Evolutionary conservation across 2,329 filamentous ascomycete genomes (phyloP), one percentile per base, ranked within the genome.

Genomic region (Fusarium albosuccineum): DNA sequence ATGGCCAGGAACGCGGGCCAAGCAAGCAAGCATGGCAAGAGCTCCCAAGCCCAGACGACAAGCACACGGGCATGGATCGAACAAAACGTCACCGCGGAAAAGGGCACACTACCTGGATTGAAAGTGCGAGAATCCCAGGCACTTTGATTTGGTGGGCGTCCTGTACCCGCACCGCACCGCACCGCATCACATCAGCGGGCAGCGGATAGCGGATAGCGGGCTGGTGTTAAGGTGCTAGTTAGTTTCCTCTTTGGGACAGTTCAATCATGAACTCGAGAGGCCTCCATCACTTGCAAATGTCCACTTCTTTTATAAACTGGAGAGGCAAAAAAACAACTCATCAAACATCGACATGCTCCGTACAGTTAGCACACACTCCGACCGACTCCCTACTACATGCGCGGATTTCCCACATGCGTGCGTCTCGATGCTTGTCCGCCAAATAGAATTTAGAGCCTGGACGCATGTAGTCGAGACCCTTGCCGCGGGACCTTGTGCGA

Each of bases 261-360:
- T 54, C 33, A 50, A 41, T 45, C 57, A 50, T 36, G 22, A 62
- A 26, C 36, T 57, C 27, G 33, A 66, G 65, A 68, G 65, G 65
- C 65, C 66, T 68, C 65, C 61, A 55, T 58, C 16, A 37, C 22
- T 22, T 4, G 4, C 22, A 22, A 22, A 22, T 22, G 22, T 42
- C 51, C 50, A 44, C 29, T 6, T 33, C 8, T 16, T 40, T 14
- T 51, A 33, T 4, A 13, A 36, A 50, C 16, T 14, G 33, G n/a
- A 60, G 44, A 45, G 40, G 29, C 6, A 26, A 45, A 40, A 64
- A 64, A 67, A 67, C 64, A 67, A 51, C 64, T 67, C 64, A 68
- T 61, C 29, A 34, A 44, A 40, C 13, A 39, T 51, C 13, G 16
- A 44, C 14, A 53, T 44, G n/a, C 13, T 9, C 34, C 39, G 29